phyloP scores from a whole-genome alignment of 73 alveolate genomes.

The Tetrahymena borealis region DNA sequence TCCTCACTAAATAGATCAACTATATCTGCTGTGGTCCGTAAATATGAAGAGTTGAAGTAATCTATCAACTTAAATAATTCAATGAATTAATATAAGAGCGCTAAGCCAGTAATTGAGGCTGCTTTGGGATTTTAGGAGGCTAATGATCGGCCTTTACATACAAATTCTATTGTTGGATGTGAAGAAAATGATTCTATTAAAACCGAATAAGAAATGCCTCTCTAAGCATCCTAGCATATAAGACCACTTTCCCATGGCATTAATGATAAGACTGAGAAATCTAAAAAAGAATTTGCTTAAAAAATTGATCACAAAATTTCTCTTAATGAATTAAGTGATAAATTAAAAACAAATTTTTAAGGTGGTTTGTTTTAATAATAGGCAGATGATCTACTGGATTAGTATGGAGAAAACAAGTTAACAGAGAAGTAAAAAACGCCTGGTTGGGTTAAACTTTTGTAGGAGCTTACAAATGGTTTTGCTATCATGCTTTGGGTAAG shows the following conservation, averaged over 20 bases:
- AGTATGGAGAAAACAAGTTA: slow-evolving; percentile 71
- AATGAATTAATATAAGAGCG: not conserved
- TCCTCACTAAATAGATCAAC: not conserved
- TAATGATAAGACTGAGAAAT: not conserved
- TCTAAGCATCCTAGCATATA: not conserved
- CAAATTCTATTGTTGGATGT: not conserved
- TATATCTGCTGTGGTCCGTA: not conserved
- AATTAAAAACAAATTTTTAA: slow-evolving; percentile 27
- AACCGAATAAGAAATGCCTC: not conserved
- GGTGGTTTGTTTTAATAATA: slow-evolving; percentile 17
- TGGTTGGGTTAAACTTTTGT: slow-evolving; percentile 58
- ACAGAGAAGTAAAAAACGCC: slow-evolving; percentile 80
- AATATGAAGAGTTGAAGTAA: not conserved
- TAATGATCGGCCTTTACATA: not conserved
- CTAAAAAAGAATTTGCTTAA: slow-evolving; percentile 17
- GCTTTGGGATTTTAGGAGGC: not conserved
- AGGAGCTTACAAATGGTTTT: slow-evolving; percentile 67
- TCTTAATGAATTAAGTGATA: not conserved
- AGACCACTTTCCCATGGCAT: not conserved
- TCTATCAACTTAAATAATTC: not conserved
- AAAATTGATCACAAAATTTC: slow-evolving; percentile 50
- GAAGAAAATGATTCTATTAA: not conserved
- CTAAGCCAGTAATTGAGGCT: not conserved
- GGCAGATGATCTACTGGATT: slow-evolving; percentile 39
- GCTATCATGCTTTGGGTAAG: slow-evolving; percentile 82